Evolutionary conservation across 495 filamentous ascomycete species (phyloP), one percentile per base, ranked within the genome.

Genomic region (Cercophora sp.): DNA sequence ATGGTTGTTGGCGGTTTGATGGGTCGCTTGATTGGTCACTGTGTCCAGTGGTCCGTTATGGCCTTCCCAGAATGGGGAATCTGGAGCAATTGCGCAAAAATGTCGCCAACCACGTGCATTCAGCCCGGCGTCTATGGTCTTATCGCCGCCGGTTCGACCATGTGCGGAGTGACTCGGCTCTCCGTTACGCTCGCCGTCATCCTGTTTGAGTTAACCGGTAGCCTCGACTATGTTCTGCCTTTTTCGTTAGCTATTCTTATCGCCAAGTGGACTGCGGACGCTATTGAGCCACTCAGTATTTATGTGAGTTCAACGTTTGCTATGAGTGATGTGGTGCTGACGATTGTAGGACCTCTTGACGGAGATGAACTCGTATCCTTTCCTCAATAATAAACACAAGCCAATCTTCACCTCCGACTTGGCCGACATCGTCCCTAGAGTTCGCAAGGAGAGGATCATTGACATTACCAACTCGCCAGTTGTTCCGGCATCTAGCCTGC

Each of bases 1-100:
- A 98, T 98, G 93, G 93, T 98, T 26, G 89, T 96, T 40, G 93
- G 93, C 51, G 93, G 93, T 63, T 74, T 98, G 34, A 85, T 95
- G 76, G 93, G 93, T 26, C 86, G 93, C 2, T 81, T 90, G 13
- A 83, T 96, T 44, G 93, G 93, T 1, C 91, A 96, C 62, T 57
- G 82, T 8, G 85, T 95, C 0, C 93, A 98, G 64, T 93, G 89
- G 69, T 66, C 87, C 37, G 88, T 87, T 10, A 73, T 89, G 43
- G 79, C 79, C 39, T 87, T 86, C 61, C 87, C 91, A 0, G 70
- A 81, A 48, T 85, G 82, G 51, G 70, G 79, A 23, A 69, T 96
- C 10, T 96, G 91, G 69, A 79, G 81, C 18, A 75, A 74, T 1
- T 97, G 93, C 58, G 80, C 85, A 5, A 78, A 78, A 35, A 76